phyloP scores from a whole-genome alignment of 306 rosid genomes.

The Prunus persica region DNA sequence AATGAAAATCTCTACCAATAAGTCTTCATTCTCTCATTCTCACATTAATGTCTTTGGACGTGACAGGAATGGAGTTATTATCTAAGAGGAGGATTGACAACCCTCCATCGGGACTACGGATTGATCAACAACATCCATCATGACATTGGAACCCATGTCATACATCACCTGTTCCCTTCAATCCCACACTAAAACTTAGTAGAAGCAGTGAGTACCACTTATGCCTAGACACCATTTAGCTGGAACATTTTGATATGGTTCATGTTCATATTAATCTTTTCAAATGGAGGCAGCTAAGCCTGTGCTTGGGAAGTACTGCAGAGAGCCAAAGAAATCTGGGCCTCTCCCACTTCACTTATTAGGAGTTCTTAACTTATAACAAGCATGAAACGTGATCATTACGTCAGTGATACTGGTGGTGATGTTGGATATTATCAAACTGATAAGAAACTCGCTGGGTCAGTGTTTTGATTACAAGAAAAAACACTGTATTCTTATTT shows the following conservation, averaged over 20 bases:
- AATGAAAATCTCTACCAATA: background rate
- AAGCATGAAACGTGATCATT: slow-evolving; percentile 85
- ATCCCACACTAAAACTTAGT: slow-evolving; percentile 55
- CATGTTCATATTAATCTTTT: background rate
- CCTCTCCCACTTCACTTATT: slow-evolving; percentile 78
- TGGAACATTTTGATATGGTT: slow-evolving; percentile 3
- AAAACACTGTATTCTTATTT: too few relatives aligned
- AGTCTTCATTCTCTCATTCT: background rate
- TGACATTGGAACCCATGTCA: slow-evolving; percentile 54
- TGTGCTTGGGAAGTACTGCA: slow-evolving; percentile 70
- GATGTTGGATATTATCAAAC: slow-evolving; percentile 85
- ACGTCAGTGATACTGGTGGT: slow-evolving; percentile 80
- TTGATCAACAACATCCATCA: slow-evolving; percentile 21
- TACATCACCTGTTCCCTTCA: slow-evolving; percentile 62
- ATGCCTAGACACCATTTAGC: background rate
- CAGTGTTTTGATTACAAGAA: background rate
- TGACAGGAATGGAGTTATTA: slow-evolving; percentile 62
- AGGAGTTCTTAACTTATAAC: slow-evolving; percentile 48
- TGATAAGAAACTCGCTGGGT: slow-evolving; percentile 46
- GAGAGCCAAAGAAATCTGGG: slow-evolving; percentile 71
- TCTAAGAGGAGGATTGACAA: slow-evolving; percentile 55
- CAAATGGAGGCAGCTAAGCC: slow-evolving; percentile 93
- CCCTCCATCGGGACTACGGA: slow-evolving; percentile 87
- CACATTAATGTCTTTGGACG: slow-evolving; percentile 17
- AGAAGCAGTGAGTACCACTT: slow-evolving; percentile 77